Percentiles rank a stretch among this genome's conserved stretches.
Conservation (phyloP, 345 rosid species). For the Cardamine resedifolia region DNA sequence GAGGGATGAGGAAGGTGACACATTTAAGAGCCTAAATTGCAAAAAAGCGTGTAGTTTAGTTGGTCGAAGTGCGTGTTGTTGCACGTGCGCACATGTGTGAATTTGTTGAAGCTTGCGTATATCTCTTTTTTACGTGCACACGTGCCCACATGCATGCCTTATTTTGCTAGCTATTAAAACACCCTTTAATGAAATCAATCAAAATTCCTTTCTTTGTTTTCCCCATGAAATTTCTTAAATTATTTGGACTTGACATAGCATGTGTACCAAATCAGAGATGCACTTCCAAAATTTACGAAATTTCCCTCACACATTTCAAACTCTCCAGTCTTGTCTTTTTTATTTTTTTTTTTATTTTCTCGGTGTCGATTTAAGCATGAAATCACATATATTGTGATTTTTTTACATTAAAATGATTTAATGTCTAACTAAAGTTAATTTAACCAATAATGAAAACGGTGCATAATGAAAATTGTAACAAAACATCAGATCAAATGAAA, state of each 20-base stretch:
- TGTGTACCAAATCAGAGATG: conserved; percentile 19
- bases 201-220: background rate
- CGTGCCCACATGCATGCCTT: conserved; percentile 75
- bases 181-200: background rate
- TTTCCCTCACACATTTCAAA: background rate
- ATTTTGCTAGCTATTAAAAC: conserved; percentile 28
- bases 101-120: conserved; percentile 56
- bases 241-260: conserved; percentile 20
- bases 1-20: conserved; percentile 17
- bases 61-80: conserved; percentile 63
- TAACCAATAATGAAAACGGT: background rate
- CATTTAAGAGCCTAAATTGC: conserved; percentile 26
- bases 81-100: conserved; percentile 93
- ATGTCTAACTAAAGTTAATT: background rate
- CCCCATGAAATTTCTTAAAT: background rate
- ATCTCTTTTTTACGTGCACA: conserved; percentile 50
- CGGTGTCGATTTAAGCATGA: background rate
- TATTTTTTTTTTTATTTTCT: background rate
- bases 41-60: conserved; percentile 32
- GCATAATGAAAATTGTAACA: background rate
- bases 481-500: background rate
- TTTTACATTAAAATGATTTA: background rate
- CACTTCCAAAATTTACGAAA: background rate
- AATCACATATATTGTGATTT: background rate
- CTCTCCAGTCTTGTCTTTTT: background rate